Evolutionary conservation across 2,329 filamentous ascomycete genomes (phyloP).

Genomic region (Dothistroma pini): DNA sequence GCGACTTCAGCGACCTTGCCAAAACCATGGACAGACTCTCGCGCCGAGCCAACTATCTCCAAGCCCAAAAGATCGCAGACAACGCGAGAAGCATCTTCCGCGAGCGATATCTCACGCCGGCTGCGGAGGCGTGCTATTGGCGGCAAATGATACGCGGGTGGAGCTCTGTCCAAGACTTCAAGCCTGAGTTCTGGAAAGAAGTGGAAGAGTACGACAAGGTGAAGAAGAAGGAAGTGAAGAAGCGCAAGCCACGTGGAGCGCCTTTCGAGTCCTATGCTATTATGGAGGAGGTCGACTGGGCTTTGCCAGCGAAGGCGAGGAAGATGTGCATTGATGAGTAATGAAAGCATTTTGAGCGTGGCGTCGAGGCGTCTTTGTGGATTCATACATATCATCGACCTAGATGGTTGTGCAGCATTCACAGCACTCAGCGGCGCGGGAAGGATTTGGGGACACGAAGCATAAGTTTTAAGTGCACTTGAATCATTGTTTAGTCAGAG

Average conservation of each 20-base stretch:
- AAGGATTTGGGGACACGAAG: not conserved
- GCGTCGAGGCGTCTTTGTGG: not conserved
- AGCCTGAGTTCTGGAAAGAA: constrained; percentile 25
- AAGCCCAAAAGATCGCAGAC: constrained; percentile 27
- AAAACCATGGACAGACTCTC: constrained; percentile 21
- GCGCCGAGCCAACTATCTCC: constrained; percentile 20
- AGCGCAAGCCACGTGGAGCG: constrained; percentile 24
- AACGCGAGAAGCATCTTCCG: constrained; percentile 26
- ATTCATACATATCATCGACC: not conserved
- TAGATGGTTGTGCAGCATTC: not conserved
- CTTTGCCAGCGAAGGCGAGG: constrained; percentile 26
- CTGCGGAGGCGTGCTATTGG: constrained; percentile 34
- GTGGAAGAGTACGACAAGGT: constrained; percentile 20
- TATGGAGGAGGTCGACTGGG: constrained; percentile 32
- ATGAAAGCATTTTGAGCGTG: constrained; percentile 6
- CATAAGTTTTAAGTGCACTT: too few species aligned
- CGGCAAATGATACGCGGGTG: constrained; percentile 29
- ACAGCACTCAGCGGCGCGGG: not conserved
- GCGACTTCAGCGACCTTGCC: constrained; percentile 32
- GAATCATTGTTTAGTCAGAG: too few species aligned
- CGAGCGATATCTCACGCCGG: constrained; percentile 29
- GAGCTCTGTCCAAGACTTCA: constrained; percentile 46
- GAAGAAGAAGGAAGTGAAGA: constrained; percentile 19
- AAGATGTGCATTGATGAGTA: constrained; percentile 26
- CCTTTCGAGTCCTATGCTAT: constrained; percentile 33